Evolutionary conservation across 202 grass and related monocot species (phyloP).

Genomic region (Setaria viridis): DNA sequence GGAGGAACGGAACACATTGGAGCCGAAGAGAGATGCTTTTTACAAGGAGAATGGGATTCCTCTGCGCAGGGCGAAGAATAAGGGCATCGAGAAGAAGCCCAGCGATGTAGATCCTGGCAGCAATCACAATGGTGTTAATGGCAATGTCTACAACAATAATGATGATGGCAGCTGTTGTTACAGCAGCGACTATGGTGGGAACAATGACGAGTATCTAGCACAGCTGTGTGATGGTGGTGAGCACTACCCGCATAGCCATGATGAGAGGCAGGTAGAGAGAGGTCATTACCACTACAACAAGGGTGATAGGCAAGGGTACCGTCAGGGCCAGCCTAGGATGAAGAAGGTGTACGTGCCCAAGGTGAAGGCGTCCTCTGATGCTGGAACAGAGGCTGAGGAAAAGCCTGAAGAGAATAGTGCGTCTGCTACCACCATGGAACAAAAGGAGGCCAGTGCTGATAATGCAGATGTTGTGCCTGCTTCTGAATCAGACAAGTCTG

Average conservation of each 20-base stretch:
- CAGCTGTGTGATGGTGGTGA: neutral
- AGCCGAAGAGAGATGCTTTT: neutral
- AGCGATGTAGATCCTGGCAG: too few relatives aligned
- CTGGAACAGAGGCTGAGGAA: conserved; percentile 31
- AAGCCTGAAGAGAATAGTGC: conserved; percentile 35
- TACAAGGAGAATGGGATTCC: neutral
- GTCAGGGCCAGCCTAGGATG: neutral
- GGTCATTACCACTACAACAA: neutral
- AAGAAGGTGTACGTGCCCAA: conserved; percentile 12
- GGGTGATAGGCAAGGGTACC: conserved; percentile 7
- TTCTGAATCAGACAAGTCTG: conserved; percentile 37
- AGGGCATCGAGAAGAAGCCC: too few relatives aligned
- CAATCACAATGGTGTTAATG: neutral
- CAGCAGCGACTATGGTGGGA: neutral
- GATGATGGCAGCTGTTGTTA: neutral
- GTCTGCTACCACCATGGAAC: neutral
- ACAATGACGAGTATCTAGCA: neutral
- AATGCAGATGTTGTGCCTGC: neutral
- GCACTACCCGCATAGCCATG: neutral
- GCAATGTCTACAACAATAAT: neutral
- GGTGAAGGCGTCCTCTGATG: conserved; percentile 18
- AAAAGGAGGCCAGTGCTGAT: neutral
- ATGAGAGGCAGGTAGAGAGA: neutral
- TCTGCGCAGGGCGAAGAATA: neutral
- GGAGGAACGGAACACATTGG: neutral